phyloP scores from a whole-genome alignment of 108 stramenopile genomes.

The Discostella pseudostelligera region DNA sequence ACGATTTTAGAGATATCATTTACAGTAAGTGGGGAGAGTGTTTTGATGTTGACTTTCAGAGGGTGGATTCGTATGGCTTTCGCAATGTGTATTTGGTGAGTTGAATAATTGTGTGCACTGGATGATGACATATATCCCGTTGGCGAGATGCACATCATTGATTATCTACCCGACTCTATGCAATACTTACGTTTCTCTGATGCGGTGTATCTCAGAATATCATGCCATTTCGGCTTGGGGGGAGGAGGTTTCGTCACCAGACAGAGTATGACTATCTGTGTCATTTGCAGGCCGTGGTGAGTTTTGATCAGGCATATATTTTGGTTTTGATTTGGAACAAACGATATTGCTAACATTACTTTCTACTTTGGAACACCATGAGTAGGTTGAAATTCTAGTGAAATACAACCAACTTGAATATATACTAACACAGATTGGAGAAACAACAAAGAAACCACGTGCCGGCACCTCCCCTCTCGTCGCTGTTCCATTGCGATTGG shows the following conservation, averaged over 20 bases:
- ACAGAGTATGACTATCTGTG: constrained; percentile 76
- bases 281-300: constrained; percentile 69
- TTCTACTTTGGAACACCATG: background rate
- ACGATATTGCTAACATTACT: background rate
- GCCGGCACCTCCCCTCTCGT: constrained; percentile 61
- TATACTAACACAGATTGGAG: constrained; percentile 55
- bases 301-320: background rate
- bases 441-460: constrained; percentile 74
- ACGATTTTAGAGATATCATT: constrained; percentile 61
- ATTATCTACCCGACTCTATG: background rate
- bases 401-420: constrained; percentile 72
- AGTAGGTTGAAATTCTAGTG: constrained; percentile 64
- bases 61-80: constrained; percentile 60
- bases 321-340: background rate
- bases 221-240: constrained; percentile 59
- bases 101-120: background rate
- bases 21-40: constrained; percentile 55
- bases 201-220: constrained; percentile 54
- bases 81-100: constrained; percentile 55
- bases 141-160: background rate
- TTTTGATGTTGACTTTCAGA: constrained; percentile 63
- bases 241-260: constrained; percentile 56
- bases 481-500: constrained; percentile 70
- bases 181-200: background rate
- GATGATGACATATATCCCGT: background rate